Conservation (phyloP, 345 rosid genomes). For the Salix koriyanagi region DNA sequence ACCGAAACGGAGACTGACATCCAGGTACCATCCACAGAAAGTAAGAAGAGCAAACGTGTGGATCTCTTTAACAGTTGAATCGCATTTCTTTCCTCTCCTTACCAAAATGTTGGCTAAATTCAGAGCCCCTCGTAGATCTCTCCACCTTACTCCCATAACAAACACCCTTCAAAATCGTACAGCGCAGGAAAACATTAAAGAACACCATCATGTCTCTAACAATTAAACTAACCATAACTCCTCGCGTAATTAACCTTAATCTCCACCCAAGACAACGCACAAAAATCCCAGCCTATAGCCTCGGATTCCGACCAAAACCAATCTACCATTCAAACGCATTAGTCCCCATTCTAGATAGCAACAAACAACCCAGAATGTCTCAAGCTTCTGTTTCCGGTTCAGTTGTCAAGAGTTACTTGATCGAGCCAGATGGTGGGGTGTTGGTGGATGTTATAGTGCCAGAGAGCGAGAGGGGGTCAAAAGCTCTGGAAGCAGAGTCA, state of each 20-base stretch:
- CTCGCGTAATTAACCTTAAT: constrained; percentile 1
- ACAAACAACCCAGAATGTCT: constrained; percentile 21
- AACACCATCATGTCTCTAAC: constrained; percentile 46
- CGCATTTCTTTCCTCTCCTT: not conserved
- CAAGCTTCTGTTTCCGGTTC: constrained; percentile 7
- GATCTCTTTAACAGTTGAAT: not conserved
- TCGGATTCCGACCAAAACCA: constrained; percentile 27
- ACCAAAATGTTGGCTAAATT: constrained; percentile 25
- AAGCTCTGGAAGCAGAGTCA: constrained; percentile 51
- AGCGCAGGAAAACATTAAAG: not conserved
- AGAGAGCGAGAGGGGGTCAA: constrained; percentile 46
- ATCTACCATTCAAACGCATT: constrained; percentile 41
- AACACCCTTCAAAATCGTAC: not conserved
- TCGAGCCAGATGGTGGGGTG: constrained; percentile 88
- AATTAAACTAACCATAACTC: constrained; percentile 33
- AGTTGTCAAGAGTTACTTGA: constrained; percentile 49
- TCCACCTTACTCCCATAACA: constrained; percentile 14
- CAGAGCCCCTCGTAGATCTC: constrained; percentile 15
- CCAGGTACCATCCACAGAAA: not conserved
- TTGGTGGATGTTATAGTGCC: constrained; percentile 69
- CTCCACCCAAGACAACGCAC: not conserved
- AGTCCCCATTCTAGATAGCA: constrained; percentile 7
- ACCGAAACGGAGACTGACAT: not conserved
- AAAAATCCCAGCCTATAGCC: not conserved
- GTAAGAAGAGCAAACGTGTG: constrained; percentile 4